Evolutionary conservation across 441 rosid genomes (phyloP), one percentile per base, ranked within the genome.

Genomic region (Mallotus japonicus): DNA sequence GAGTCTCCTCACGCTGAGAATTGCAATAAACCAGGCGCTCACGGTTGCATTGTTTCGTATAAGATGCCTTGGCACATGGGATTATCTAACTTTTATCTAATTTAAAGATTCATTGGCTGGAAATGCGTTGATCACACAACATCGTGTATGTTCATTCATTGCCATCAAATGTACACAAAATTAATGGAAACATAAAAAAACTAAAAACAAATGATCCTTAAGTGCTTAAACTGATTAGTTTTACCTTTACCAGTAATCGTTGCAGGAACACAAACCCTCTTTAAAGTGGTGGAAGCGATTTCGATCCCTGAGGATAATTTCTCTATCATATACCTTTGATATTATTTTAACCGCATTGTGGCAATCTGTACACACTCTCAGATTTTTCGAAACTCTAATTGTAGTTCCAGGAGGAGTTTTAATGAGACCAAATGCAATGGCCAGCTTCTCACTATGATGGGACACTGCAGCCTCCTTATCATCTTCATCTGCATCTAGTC

Each of bases 231-330:
- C 17, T 68, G 14, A n/a, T 5, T 37, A 8, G 49, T 8, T 2
- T 16, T 17, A 17, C 16, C 47, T 32, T 55, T 70, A 70, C 73
- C 73, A 70, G 34, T 70, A 57, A 54, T 70, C 73, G 6, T 70
- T 70, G 63, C 73, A 70, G 55, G 73, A 70, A 70, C 73, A 70
- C 0, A 61, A 70, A 6, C 73, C 73, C 12, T 70, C 73, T 70
- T 70, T 70, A n/a, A 70, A 70, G 42, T 58, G 65, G 55, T 44
- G 73, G 73, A 70, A 70, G 55, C 73, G 72, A 20, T 69, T 70
- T 59, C 46, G 20, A 59, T 70, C 73, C 73, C 65, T 58, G 22
- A 60, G 49, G 8, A 61, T 32, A 47, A 70, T 47, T 32, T 71
- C 66, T 71, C 58, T 71, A 12, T 59, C 47, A 28, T 70, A 60